Conservation (phyloP, 2,329 filamentous ascomycete species). For the Tolypocladium pustulatum region DNA sequence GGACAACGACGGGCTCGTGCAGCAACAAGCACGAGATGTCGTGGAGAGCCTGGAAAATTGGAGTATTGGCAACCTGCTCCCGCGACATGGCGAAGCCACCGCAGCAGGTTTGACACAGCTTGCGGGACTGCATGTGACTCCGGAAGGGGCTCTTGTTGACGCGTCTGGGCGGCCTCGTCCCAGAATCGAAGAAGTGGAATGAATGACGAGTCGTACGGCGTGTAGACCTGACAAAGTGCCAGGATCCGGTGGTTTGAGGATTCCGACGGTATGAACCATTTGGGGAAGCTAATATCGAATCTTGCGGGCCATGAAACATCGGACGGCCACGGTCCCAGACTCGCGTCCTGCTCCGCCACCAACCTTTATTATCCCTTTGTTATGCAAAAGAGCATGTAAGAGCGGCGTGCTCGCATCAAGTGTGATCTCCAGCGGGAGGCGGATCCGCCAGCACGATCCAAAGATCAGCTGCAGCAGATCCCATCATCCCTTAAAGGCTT, state of each 20-base stretch:
- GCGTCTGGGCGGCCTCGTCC: conserved; percentile 21
- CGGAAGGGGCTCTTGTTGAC: conserved; percentile 13
- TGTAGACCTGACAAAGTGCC: not conserved
- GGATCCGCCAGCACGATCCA: not conserved
- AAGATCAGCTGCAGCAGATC: not conserved
- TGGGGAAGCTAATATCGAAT: not conserved
- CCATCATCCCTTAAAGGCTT: not conserved
- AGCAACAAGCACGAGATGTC: conserved; percentile 56
- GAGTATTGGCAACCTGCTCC: conserved; percentile 41
- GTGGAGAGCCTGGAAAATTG: conserved; percentile 55
- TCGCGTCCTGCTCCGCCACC: not conserved
- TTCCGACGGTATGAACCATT: not conserved
- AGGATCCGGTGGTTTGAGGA: not conserved
- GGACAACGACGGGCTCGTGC: conserved; percentile 59
- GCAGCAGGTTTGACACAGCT: conserved; percentile 18
- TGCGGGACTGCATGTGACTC: conserved; percentile 27
- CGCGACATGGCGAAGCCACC: conserved; percentile 15
- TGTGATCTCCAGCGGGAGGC: not conserved
- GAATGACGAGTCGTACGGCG: conserved; percentile 7
- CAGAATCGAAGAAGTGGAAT: conserved; percentile 54
- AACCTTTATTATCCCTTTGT: not conserved
- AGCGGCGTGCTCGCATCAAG: not conserved
- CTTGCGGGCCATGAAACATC: not conserved
- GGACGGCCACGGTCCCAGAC: not conserved
- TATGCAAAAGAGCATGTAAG: not conserved